phyloP scores from a whole-genome alignment of 2,329 filamentous ascomycete species.

The Plenodomus lindquistii region DNA sequence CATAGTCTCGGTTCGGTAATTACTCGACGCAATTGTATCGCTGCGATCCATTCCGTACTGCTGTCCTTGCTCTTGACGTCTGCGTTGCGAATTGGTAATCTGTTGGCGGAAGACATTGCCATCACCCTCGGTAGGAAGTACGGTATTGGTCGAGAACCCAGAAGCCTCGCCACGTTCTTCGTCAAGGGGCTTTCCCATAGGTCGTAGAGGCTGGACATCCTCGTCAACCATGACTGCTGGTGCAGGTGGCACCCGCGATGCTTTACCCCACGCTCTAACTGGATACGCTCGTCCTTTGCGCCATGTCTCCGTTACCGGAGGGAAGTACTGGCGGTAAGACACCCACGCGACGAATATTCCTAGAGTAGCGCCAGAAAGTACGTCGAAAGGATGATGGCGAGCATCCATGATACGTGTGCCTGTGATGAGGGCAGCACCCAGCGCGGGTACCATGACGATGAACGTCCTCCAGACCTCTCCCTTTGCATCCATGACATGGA shows the following conservation, averaged over 20 bases:
- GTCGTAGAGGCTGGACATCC: conserved; percentile 36
- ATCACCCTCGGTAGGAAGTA: conserved; percentile 16
- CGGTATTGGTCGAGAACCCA: conserved; percentile 32
- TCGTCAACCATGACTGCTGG: conserved; percentile 33
- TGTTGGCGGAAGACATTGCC: conserved; percentile 46
- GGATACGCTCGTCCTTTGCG: conserved; percentile 63
- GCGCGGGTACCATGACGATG: conserved; percentile 56
- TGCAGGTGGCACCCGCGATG: conserved; percentile 41
- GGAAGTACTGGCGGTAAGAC: conserved; percentile 64
- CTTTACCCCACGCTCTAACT: conserved; percentile 58
- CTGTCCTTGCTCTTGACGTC: conserved; percentile 30
- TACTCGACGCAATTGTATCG: conserved; percentile 35
- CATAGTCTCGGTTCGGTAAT: conserved; percentile 29
- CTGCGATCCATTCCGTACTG: conserved; percentile 35
- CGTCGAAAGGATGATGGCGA: conserved; percentile 64
- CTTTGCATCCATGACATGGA: conserved; percentile 63
- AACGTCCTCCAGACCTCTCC: conserved; percentile 65
- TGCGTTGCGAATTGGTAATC: conserved; percentile 43
- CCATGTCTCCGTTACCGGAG: conserved; percentile 58
- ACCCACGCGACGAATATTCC: conserved; percentile 58
- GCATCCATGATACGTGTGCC: conserved; percentile 65
- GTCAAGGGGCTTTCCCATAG: conserved; percentile 31
- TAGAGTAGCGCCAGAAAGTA: conserved; percentile 59
- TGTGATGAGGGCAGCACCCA: conserved; percentile 60
- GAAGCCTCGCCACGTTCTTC: conserved; percentile 39